Percentiles rank a stretch among this genome's conserved stretches.
Evolutionary conservation across 2,329 filamentous ascomycete genomes (phyloP).

Genomic region (Xylaria sp.): DNA sequence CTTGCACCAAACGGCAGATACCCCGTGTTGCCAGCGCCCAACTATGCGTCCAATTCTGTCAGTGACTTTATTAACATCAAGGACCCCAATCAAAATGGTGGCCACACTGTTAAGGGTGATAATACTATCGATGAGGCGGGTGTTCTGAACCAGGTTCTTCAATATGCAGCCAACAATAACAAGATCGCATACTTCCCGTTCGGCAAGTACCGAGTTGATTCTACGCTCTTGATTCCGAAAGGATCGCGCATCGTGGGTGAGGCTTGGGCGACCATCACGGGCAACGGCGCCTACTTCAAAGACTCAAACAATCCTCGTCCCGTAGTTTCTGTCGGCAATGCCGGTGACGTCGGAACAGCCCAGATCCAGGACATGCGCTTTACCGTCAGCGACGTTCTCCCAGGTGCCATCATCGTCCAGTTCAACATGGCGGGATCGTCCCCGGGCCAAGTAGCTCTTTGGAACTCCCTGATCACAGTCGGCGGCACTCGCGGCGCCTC

Average conservation of each 20-base stretch:
- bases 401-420: conserved; percentile 69
- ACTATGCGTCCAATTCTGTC: conserved; percentile 50
- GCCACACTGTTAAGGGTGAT: conserved; percentile 52
- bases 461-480: conserved; percentile 53
- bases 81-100: conserved; percentile 53
- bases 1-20: conserved; percentile 53
- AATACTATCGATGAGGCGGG: conserved; percentile 52
- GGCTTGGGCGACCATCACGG: conserved; percentile 63
- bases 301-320: conserved; percentile 62
- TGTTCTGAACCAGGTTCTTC: conserved; percentile 53
- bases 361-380: conserved; percentile 75
- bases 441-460: conserved; percentile 49
- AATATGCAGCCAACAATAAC: conserved; percentile 50
- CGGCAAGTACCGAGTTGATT: conserved; percentile 63
- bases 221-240: conserved; percentile 61
- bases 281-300: conserved; percentile 61
- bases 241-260: conserved; percentile 65
- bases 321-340: conserved; percentile 67
- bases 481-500: conserved; percentile 51
- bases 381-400: conserved; percentile 67
- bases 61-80: conserved; percentile 56
- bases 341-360: conserved; percentile 67
- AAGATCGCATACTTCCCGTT: conserved; percentile 66
- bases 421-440: conserved; percentile 51
- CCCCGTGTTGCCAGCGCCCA: conserved; percentile 53